These are phyloP conservation scores for Alternaria rosae DNA, from an alignment of 2,329 filamentous ascomycete genomes.

Conservation along the genomic window DNA sequence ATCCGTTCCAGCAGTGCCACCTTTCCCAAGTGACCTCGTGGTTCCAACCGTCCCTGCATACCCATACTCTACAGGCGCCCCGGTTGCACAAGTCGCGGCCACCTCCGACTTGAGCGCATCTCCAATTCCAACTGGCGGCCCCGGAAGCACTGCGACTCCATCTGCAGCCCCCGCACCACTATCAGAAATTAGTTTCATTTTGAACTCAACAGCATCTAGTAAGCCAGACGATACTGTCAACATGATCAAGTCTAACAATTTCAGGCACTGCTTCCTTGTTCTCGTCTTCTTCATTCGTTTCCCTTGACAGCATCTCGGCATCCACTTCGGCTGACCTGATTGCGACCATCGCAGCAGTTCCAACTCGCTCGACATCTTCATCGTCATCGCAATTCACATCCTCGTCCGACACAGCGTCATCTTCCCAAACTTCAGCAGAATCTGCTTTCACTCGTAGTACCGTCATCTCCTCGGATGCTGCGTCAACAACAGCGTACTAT, in stretches of 20 bases:
- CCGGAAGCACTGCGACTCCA: constrained; percentile 11
- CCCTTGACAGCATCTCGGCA: constrained; percentile 6
- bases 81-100: constrained; percentile 9
- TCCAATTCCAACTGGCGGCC: constrained; percentile 12
- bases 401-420: constrained; percentile 19
- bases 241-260: not conserved
- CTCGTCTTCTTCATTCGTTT: constrained; percentile 3
- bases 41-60: constrained; percentile 42
- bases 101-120: constrained; percentile 16
- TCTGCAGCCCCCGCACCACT: constrained; percentile 1
- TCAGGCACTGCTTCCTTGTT: constrained; percentile 4
- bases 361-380: constrained; percentile 18
- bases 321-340: constrained; percentile 3
- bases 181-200: constrained; percentile 6
- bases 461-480: constrained; percentile 20
- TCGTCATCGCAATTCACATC: constrained; percentile 12
- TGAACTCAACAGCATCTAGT: constrained; percentile 28
- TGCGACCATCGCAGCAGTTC: constrained; percentile 5
- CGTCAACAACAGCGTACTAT: constrained; percentile 14
- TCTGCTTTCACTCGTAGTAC: constrained; percentile 15
- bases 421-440: constrained; percentile 18
- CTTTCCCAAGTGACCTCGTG: constrained; percentile 44
- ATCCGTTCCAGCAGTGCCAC: constrained; percentile 42
- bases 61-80: constrained; percentile 39
- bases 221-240: not conserved